These are phyloP conservation scores for Aurantiochytrium sp. DNA, from an alignment of 108 stramenopile genomes.

Conservation along the genomic window DNA sequence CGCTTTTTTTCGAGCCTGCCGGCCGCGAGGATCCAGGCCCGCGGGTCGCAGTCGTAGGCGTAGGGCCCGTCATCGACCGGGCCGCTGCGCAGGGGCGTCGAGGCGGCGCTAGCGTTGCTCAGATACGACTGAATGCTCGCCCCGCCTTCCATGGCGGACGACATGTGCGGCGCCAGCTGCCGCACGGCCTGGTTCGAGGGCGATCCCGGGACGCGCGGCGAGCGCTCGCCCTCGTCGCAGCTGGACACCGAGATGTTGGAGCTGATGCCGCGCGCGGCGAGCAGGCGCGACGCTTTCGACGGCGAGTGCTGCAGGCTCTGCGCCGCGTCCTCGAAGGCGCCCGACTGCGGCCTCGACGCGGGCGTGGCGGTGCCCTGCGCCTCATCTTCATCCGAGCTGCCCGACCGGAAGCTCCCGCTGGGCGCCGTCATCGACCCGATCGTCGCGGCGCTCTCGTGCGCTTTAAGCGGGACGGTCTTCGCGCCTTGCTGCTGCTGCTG, in stretches of 20 bases:
- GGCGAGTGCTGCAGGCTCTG: background rate
- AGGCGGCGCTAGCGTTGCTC: background rate
- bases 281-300: background rate
- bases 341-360: background rate
- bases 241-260: background rate
- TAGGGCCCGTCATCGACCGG: background rate
- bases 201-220: background rate
- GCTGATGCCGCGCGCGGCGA: background rate
- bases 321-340: background rate
- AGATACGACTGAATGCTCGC: background rate
- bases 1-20: conserved; percentile 18
- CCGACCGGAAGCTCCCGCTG: background rate
- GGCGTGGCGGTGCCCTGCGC: background rate
- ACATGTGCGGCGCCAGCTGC: background rate
- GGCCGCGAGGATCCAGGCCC: conserved; percentile 10
- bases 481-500: background rate
- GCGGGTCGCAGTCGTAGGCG: conserved; percentile 18
- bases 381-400: background rate
- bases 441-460: background rate
- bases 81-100: background rate
- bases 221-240: background rate
- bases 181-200: background rate
- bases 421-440: background rate
- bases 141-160: background rate
- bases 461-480: background rate